Evolutionary conservation across 805 yeast genomes (phyloP).

Genomic region (Kazachstania africana): DNA sequence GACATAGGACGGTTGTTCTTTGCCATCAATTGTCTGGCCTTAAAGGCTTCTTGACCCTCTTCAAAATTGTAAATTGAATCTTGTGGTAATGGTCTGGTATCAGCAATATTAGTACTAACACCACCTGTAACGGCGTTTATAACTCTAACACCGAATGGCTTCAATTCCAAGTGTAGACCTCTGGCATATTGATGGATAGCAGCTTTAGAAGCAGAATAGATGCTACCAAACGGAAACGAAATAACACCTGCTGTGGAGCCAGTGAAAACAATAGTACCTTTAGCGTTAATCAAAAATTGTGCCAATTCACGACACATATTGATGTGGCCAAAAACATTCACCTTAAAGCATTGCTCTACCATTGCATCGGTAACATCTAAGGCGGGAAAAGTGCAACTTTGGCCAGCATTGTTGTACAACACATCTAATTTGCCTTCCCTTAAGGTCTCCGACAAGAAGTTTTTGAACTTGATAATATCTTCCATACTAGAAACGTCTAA

Average conservation of each 20-base stretch:
- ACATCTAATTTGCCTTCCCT: constrained; percentile 44
- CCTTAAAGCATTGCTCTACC: constrained; percentile 41
- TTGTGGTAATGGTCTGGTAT: constrained; percentile 46
- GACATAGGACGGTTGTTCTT: constrained; percentile 45
- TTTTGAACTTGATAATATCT: constrained; percentile 35
- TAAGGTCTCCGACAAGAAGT: constrained; percentile 29
- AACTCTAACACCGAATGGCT: constrained; percentile 61
- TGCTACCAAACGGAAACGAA: constrained; percentile 60
- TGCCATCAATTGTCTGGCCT: constrained; percentile 47
- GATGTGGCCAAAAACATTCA: constrained; percentile 62
- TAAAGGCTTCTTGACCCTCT: constrained; percentile 39
- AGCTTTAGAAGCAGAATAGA: constrained; percentile 60
- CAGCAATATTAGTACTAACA: constrained; percentile 60
- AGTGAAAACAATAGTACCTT: constrained; percentile 62
- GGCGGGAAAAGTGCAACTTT: constrained; percentile 61
- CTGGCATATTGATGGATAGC: constrained; percentile 66
- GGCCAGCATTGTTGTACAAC: constrained; percentile 69
- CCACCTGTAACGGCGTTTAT: constrained; percentile 67
- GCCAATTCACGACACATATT: constrained; percentile 49
- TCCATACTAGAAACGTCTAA: constrained; percentile 48
- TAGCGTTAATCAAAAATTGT: constrained; percentile 44
- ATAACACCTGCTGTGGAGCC: constrained; percentile 58
- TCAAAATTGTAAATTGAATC: constrained; percentile 41
- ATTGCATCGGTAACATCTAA: constrained; percentile 49
- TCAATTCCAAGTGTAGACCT: constrained; percentile 51